Base-by-base conservation (phyloP, 305 asterid species). In the Rubia balearica region DNA sequence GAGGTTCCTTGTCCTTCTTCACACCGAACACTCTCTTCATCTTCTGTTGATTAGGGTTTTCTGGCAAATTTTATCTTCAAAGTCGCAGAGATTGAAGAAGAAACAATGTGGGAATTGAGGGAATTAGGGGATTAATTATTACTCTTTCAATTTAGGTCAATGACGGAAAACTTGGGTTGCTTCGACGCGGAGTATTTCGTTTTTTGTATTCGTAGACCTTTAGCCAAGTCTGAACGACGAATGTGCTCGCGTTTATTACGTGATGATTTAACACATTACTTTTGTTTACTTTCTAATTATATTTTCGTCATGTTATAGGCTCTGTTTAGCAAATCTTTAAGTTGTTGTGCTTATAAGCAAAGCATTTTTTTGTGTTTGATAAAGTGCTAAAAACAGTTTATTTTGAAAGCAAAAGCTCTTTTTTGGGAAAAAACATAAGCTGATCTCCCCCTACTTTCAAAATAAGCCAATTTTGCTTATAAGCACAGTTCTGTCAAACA, bases 21-120 rank as follows among this genome's bases (percentile, higher is more conserved):
- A 68, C 88, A 24, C 98, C 98, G 70, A 93, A 93, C 24, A 90
- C 96, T 85, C 98, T 89, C 94, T 80, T 89, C 98, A 93, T 93
- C 60, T 76, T 82, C 60, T 76, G 46, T 8, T 3, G 24, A 65
- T 41, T 65, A 65, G 69, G 55, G 69, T 41, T 42, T 19, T 4
- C n/a, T 8, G 21, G 22, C 68, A 0, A 38, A 64, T 30, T 51
- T 64, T 17, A 64, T 64, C 68, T 64, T 40, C 4, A 40, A 2
- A 64, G 21, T 65, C 69, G 69, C 69, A 41, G 66, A 27, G 19
- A 27, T 33, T 2, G 12, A 62, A 62, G 67, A 36, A 59, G 64
- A 21, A 8, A 55, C 9, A 56, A 56, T 22, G 64, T 59, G 64
- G 40, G 36, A 24, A 59, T 59, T 22, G 38, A 59, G 5, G 63